Conservation (phyloP, 2,329 filamentous ascomycete genomes). For the Dothidotthia symphoricarpi region DNA sequence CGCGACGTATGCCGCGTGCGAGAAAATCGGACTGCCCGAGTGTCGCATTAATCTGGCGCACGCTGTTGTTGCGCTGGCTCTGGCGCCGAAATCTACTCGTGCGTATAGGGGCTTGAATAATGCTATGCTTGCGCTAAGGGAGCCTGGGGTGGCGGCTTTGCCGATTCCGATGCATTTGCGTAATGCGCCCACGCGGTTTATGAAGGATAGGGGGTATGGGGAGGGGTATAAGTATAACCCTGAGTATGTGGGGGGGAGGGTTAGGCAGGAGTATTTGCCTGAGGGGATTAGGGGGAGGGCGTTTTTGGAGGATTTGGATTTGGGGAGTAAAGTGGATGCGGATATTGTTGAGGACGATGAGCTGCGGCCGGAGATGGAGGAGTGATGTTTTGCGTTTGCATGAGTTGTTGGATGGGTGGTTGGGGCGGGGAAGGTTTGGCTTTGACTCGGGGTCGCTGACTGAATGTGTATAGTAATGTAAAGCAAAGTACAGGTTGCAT, state of each 20-base stretch:
- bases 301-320: slow-evolving; percentile 77
- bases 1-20: slow-evolving; percentile 78
- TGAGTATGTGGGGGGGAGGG: slow-evolving; percentile 77
- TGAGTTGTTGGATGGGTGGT: not conserved
- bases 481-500: no score
- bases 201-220: slow-evolving; percentile 91
- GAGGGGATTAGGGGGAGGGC: slow-evolving; percentile 65
- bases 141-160: slow-evolving; percentile 78
- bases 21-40: slow-evolving; percentile 94
- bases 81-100: slow-evolving; percentile 82
- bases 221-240: slow-evolving; percentile 96
- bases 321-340: slow-evolving; percentile 73
- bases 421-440: not conserved
- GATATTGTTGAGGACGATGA: slow-evolving; percentile 32
- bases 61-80: slow-evolving; percentile 73
- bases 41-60: slow-evolving; percentile 90
- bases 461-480: no score
- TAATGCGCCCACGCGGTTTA: slow-evolving; percentile 87
- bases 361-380: slow-evolving; percentile 27
- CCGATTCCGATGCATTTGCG: slow-evolving; percentile 84
- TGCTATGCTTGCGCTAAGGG: slow-evolving; percentile 72
- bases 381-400: no score
- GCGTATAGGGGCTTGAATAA: slow-evolving; percentile 81
- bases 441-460: no score
- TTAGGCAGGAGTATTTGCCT: slow-evolving; percentile 88